Percentiles rank a stretch among this genome's conserved stretches.
Evolutionary conservation across 2,329 filamentous ascomycete genomes (phyloP).

Genomic region (Xylaria sp.): DNA sequence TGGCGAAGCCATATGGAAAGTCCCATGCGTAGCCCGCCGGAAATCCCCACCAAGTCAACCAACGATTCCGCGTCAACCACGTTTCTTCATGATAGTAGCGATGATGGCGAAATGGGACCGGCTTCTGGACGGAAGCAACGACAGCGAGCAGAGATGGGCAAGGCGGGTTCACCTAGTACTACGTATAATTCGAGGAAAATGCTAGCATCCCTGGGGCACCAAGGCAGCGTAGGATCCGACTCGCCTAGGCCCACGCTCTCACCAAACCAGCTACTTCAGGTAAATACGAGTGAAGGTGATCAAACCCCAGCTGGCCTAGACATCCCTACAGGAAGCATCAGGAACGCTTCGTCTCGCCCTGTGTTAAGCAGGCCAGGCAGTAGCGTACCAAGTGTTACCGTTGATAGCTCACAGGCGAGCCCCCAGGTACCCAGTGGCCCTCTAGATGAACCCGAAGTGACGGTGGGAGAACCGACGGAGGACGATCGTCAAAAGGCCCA

Average conservation of each 20-base stretch:
- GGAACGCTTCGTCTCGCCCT: slow-evolving; percentile 47
- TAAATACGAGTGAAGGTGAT: slow-evolving; percentile 29
- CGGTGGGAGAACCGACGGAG: slow-evolving; percentile 64
- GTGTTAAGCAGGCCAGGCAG: slow-evolving; percentile 52
- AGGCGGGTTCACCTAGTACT: slow-evolving; percentile 19
- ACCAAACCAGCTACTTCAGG: slow-evolving; percentile 32
- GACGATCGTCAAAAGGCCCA: slow-evolving; percentile 79
- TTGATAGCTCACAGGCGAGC: slow-evolving; percentile 38
- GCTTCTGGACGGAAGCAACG: slow-evolving; percentile 13
- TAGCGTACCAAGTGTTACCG: slow-evolving; percentile 29
- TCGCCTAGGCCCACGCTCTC: slow-evolving; percentile 24
- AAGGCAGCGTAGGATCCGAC: slow-evolving; percentile 8
- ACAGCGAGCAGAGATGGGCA: slow-evolving; percentile 25
- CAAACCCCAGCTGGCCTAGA: slow-evolving; percentile 34
- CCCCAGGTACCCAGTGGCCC: slow-evolving; percentile 57
- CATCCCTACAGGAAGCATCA: slow-evolving; percentile 46
- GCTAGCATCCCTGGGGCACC: not conserved
- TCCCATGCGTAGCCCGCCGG: slow-evolving; percentile 33
- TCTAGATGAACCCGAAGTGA: slow-evolving; percentile 63
- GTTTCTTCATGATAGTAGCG: slow-evolving; percentile 59
- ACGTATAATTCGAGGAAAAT: not conserved
- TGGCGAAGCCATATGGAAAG: slow-evolving; percentile 36
- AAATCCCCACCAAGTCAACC: slow-evolving; percentile 32
- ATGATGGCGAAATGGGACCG: slow-evolving; percentile 46
- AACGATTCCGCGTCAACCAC: slow-evolving; percentile 47